These are phyloP conservation scores for Coniophora puteana DNA, from an alignment of 1,284 basidiomycete species.

Conservation along the genomic window DNA sequence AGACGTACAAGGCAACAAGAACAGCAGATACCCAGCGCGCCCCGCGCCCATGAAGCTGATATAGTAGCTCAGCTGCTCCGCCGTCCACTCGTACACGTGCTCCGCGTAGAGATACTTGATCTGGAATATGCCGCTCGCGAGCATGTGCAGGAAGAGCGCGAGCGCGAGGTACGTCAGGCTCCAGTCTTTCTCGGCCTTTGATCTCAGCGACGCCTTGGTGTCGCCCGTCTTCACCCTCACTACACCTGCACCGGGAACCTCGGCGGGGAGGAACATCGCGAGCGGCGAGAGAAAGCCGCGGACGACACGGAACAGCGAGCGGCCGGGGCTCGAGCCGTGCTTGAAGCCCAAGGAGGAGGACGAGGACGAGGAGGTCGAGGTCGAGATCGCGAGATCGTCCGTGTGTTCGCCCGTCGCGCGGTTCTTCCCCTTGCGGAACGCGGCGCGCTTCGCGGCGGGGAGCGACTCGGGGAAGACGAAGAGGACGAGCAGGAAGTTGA, in stretches of 20 bases:
- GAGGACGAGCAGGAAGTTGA: conserved; percentile 49
- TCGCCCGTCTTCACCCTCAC: conserved; percentile 26
- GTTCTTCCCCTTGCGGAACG: conserved; percentile 31
- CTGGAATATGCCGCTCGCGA: conserved; percentile 52
- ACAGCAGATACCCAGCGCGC: conserved; percentile 50
- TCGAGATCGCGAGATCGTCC: conserved; percentile 8
- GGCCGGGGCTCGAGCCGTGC: too few species aligned
- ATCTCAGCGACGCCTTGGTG: conserved; percentile 6
- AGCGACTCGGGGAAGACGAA: conserved; percentile 66
- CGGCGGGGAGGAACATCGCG: conserved; percentile 49
- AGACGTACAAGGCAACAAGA: conserved; percentile 52
- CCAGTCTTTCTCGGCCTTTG: conserved; percentile 44
- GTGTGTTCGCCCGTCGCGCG: conserved; percentile 24
- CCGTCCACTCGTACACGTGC: conserved; percentile 53
- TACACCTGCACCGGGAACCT: too few species aligned
- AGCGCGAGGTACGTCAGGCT: conserved; percentile 50
- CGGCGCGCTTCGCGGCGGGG: conserved; percentile 38
- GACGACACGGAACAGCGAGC: conserved; percentile 20
- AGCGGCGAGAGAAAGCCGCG: conserved; percentile 45
- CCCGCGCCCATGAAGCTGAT: conserved; percentile 49
- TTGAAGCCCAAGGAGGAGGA: neutral
- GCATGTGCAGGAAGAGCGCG: conserved; percentile 41
- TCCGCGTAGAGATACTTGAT: conserved; percentile 61
- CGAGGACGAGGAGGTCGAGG: neutral
- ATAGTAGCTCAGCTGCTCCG: conserved; percentile 61